Evolutionary conservation across 2,329 filamentous ascomycete genomes (phyloP).

Genomic region (Monilinia fructigena): DNA sequence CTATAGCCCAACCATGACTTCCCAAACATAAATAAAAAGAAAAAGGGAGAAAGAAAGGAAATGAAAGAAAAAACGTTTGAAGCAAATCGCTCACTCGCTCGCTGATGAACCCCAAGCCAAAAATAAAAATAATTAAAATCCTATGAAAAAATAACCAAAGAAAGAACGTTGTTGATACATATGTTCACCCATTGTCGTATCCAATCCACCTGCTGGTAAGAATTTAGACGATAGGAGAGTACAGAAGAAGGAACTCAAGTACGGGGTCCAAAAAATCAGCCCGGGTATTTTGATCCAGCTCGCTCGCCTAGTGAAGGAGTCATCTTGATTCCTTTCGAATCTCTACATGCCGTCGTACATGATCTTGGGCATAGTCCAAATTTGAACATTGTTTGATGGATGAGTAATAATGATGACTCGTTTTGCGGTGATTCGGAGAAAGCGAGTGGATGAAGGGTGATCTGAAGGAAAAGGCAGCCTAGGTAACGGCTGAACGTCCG

Average conservation of each 20-base stretch:
- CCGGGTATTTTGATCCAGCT: background rate
- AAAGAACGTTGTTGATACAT: constrained; percentile 2
- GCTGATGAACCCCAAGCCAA: background rate
- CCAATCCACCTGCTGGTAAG: background rate
- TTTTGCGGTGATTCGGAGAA: background rate
- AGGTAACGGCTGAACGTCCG: constrained; percentile 17
- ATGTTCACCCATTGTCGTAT: background rate
- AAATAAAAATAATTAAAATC: constrained; percentile 2
- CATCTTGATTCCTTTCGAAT: background rate
- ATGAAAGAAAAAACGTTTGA: background rate
- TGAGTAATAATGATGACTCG: constrained; percentile 9
- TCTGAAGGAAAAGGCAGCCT: constrained; percentile 15
- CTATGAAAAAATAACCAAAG: background rate
- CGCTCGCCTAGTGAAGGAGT: background rate
- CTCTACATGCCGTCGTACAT: constrained; percentile 21
- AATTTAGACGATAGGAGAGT: background rate
- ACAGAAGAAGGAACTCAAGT: background rate
- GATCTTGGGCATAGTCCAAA: constrained; percentile 19
- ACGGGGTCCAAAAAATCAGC: constrained; percentile 10
- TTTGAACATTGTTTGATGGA: background rate
- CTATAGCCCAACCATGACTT: constrained; percentile 6
- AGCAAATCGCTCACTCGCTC: constrained; percentile 4
- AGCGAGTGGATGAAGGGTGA: background rate
- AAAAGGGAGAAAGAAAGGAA: background rate
- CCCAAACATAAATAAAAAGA: background rate